phyloP scores from a whole-genome alignment of 805 yeast genomes.

The Yarrowia hollandica region DNA sequence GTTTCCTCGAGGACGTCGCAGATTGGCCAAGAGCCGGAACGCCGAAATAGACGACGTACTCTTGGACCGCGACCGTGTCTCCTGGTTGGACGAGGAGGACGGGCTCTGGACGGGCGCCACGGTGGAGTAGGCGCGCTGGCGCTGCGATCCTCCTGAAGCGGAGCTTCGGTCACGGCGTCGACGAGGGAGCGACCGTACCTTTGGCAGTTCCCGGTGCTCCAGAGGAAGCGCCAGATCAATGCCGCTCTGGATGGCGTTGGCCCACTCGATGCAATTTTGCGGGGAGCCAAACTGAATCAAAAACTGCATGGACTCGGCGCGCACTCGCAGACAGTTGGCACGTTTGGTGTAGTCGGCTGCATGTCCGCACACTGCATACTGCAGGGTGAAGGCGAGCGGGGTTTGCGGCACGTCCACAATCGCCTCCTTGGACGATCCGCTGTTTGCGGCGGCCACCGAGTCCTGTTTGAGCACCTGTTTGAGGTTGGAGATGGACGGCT shows the following conservation, averaged over 20 bases:
- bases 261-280: slow-evolving; percentile 76
- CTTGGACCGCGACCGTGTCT: slow-evolving; percentile 19
- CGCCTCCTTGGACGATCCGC: slow-evolving; percentile 44
- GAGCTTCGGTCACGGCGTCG: slow-evolving; percentile 40
- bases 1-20: slow-evolving; percentile 17
- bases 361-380: slow-evolving; percentile 78
- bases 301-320: slow-evolving; percentile 83
- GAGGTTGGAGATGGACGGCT: slow-evolving; percentile 22
- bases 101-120: slow-evolving; percentile 6
- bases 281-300: slow-evolving; percentile 62
- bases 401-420: neutral
- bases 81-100: slow-evolving; percentile 3
- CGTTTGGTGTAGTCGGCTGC: slow-evolving; percentile 81
- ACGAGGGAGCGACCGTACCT: slow-evolving; percentile 77
- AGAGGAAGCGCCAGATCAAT: slow-evolving; percentile 79
- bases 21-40: slow-evolving; percentile 6
- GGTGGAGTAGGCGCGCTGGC: slow-evolving; percentile 20
- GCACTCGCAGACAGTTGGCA: slow-evolving; percentile 64
- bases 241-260: slow-evolving; percentile 67
- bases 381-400: slow-evolving; percentile 64
- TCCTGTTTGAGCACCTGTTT: slow-evolving; percentile 14
- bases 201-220: slow-evolving; percentile 67
- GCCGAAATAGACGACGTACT: slow-evolving; percentile 8
- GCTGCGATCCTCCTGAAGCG: neutral
- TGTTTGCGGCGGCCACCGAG: slow-evolving; percentile 32